A percentile compares a stretch with the other conserved stretches of the same genome.
phyloP scores from a whole-genome alignment of 306 rosid genomes.

The Nissolia schottii region DNA sequence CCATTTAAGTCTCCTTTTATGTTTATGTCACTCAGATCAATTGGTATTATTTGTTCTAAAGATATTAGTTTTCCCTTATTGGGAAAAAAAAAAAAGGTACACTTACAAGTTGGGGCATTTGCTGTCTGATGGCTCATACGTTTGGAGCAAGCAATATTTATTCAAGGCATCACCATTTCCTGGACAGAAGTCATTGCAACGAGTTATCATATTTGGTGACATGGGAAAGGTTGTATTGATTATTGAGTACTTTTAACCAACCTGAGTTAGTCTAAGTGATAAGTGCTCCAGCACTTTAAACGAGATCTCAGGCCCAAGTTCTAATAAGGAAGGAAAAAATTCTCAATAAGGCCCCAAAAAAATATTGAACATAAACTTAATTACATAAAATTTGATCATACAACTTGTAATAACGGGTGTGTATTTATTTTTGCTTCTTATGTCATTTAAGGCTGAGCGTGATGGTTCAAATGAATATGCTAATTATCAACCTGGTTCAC shows the following conservation, averaged over 20 bases:
- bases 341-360: no score
- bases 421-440: not conserved
- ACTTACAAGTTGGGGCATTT: slow-evolving; percentile 52
- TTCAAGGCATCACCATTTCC: slow-evolving; percentile 82
- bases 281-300: no score
- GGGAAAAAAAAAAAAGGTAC: slow-evolving; percentile 37
- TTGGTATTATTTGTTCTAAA: slow-evolving; percentile 8
- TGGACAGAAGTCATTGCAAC: slow-evolving; percentile 78
- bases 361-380: no score
- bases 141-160: slow-evolving; percentile 50
- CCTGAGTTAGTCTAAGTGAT: no score
- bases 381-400: no score
- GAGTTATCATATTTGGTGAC: slow-evolving; percentile 75
- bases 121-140: slow-evolving; percentile 27
- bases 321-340: no score
- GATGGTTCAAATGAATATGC: slow-evolving; percentile 86
- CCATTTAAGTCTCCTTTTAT: not conserved
- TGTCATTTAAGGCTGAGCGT: slow-evolving; percentile 66
- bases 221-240: slow-evolving; percentile 70
- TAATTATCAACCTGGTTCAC: slow-evolving; percentile 76
- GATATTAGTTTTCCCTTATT: not conserved
- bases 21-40: not conserved
- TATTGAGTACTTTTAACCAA: no score
- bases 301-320: no score
- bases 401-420: no score